phyloP scores from a whole-genome alignment of 2,329 filamentous ascomycete genomes.

The Chaetomium sp. region DNA sequence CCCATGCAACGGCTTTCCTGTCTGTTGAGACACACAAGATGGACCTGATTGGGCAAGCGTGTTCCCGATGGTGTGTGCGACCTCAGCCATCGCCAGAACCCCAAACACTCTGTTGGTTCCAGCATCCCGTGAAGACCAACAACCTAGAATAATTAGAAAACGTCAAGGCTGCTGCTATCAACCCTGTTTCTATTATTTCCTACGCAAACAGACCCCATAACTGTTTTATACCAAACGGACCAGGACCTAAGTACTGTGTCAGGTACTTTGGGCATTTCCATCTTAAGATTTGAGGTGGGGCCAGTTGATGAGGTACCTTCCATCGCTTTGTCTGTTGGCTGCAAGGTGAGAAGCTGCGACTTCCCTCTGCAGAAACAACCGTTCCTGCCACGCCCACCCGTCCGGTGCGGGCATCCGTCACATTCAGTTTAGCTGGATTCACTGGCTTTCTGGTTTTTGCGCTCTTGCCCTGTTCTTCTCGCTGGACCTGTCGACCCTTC shows the following conservation, averaged over 20 bases:
- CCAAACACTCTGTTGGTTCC: slow-evolving; percentile 2
- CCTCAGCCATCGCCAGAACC: slow-evolving; percentile 3
- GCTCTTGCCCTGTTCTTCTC: background rate
- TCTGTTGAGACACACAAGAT: background rate
- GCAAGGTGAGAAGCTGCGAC: background rate
- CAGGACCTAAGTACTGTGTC: background rate
- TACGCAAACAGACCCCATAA: background rate
- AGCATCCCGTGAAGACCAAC: background rate
- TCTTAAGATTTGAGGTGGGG: background rate
- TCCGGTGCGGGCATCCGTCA: background rate
- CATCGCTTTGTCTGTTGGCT: background rate
- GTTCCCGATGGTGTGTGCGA: background rate
- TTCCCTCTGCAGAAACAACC: background rate
- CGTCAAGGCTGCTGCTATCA: background rate
- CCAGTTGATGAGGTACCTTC: background rate
- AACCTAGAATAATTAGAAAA: background rate
- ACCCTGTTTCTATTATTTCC: background rate
- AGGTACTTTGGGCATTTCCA: background rate
- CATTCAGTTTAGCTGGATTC: background rate
- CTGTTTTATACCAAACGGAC: background rate
- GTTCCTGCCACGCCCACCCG: slow-evolving; percentile 8
- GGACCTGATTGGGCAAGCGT: background rate
- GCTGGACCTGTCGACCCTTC: background rate
- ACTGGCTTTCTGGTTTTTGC: background rate
- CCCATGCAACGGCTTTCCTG: background rate